phyloP scores from a whole-genome alignment of 2,329 filamentous ascomycete genomes.

The Alternaria incomplexa region DNA sequence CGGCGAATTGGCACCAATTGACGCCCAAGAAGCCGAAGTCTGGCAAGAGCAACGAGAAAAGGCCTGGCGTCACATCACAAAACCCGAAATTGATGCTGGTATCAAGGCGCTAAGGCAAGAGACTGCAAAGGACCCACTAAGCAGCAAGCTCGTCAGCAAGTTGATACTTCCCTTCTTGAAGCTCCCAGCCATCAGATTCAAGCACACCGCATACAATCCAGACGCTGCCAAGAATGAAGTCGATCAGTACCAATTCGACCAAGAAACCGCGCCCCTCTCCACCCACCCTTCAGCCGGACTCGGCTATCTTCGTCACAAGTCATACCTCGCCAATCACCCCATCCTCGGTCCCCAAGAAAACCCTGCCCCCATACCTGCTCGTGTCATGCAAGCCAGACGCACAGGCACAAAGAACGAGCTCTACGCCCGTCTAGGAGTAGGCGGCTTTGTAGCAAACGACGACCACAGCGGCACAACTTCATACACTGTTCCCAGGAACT shows the following conservation, averaged over 20 bases:
- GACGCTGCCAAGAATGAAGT: conserved; percentile 39
- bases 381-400: conserved; percentile 57
- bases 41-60: conserved; percentile 26
- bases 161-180: conserved; percentile 64
- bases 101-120: conserved; percentile 53
- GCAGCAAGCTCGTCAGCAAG: conserved; percentile 57
- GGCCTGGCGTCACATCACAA: conserved; percentile 36
- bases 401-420: conserved; percentile 20
- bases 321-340: conserved; percentile 65
- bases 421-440: conserved; percentile 52
- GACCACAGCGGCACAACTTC: conserved; percentile 39
- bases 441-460: conserved; percentile 52
- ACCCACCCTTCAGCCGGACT: conserved; percentile 71
- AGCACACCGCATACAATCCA: conserved; percentile 21
- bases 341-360: conserved; percentile 64
- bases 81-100: conserved; percentile 28
- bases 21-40: conserved; percentile 29
- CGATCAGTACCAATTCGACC: conserved; percentile 33
- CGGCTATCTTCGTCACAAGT: conserved; percentile 63
- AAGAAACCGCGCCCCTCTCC: conserved; percentile 54
- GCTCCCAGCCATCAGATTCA: conserved; percentile 54
- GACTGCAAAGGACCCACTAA: conserved; percentile 55
- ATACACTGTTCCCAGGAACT: neutral
- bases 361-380: conserved; percentile 61
- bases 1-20: conserved; percentile 25